Evolutionary conservation across 345 rosid species (phyloP), one percentile per base, ranked within the genome.

Genomic region (Streptanthus diversifolius): DNA sequence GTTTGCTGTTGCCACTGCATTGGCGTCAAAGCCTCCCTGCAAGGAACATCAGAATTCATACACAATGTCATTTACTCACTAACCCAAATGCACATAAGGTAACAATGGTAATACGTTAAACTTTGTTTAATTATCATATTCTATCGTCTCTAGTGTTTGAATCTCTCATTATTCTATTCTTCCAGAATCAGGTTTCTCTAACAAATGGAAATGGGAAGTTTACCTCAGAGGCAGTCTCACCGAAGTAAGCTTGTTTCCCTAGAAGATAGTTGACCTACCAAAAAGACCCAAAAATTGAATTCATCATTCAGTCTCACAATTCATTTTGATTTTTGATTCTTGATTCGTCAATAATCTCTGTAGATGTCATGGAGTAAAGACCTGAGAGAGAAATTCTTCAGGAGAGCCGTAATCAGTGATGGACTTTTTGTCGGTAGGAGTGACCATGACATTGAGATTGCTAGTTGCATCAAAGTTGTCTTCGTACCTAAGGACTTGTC

Each of bases 401-500:
- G 98, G 97, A 67, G 96, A 74, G 32, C 97, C 95, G 17, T 58
- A 93, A 56, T 22, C 68, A 86, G 74, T 93, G 96, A 30, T 89
- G 81, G 81, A 93, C 86, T 79, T 93, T 79, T 80, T 93, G 90
- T 85, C 84, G 57, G 77, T 95, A 91, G 99, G 88, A 56, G 80
- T 88, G 76, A 91, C 66, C 71, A 87, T 88, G 63, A 95, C 93
- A 29, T 83, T 4, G 65, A 95, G 72, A 55, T 85, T 76, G 85
- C 82, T 89, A 73, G 77, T 90, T 17, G 88, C 1, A 41, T 95
- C 99, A 33, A 88, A 91, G 83, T 95, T 95, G 84, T 95, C 97
- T 82, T 95, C 97, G 17, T 81, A 91, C 72, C 99, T 84, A 3
- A 91, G 87, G 37, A 95, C 96, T 76, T 91, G 99, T 49, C 99